Conservation (phyloP, 2,329 filamentous ascomycete species). For the Fusarium tupiense region DNA sequence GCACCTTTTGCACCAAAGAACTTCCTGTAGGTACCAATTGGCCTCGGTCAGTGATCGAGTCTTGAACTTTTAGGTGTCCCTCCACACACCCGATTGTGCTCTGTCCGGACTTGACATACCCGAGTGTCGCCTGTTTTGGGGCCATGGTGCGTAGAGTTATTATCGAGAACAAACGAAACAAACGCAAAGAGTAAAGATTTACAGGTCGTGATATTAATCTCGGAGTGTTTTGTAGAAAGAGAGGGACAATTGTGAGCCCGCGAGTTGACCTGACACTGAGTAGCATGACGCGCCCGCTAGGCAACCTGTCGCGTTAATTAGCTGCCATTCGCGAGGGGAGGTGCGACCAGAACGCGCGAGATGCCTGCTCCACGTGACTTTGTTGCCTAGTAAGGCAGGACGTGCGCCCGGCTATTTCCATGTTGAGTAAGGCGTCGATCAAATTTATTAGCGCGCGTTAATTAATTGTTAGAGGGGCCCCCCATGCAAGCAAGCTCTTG, state of each 20-base stretch:
- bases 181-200: conserved; percentile 5
- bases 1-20: conserved; percentile 76
- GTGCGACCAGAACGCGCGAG: conserved; percentile 37
- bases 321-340: conserved; percentile 31
- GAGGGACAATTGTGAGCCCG: conserved; percentile 30
- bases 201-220: conserved; percentile 11
- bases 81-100: conserved; percentile 73
- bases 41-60: conserved; percentile 5
- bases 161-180: conserved; percentile 2
- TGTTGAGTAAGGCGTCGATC: not conserved
- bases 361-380: conserved; percentile 39
- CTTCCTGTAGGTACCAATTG: conserved; percentile 66
- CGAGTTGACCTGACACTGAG: conserved; percentile 34
- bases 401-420: not conserved
- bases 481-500: not conserved
- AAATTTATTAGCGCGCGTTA: conserved; percentile 17
- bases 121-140: conserved; percentile 82
- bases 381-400: not conserved
- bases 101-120: conserved; percentile 84
- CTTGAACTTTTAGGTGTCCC: conserved; percentile 6
- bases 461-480: conserved; percentile 14
- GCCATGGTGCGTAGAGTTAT: conserved; percentile 50
- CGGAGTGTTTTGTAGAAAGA: conserved; percentile 20
- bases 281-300: conserved; percentile 51
- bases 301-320: conserved; percentile 54